Evolutionary conservation across 768 basidiomycete species (phyloP), one percentile per base, ranked within the genome.

Genomic region (Mycena chlorophos): DNA sequence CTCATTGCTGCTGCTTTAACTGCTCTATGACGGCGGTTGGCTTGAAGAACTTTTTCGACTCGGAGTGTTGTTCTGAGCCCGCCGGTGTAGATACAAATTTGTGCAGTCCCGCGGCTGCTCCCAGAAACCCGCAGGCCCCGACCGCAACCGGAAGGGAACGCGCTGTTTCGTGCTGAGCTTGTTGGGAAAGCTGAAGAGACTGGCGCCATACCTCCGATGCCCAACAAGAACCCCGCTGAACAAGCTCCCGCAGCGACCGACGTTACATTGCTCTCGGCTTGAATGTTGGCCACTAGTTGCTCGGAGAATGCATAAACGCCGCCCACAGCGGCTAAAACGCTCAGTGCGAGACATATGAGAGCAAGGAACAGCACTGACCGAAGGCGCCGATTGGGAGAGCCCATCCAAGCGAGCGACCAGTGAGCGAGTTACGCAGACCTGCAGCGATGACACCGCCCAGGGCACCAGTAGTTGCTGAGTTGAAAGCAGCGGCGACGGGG

Each of bases 351-450:
- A 27, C 29, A 27, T 28, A 37, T 6, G 31, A 27, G 8, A 34
- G 19, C 14, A 34, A 37, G 54, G 28, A 48, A 19, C 6, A 54
- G 12, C 20, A 75, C 87, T 64, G 51, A 97, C 95, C 89, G 66
- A 97, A 96, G 70, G 93, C 84, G 12, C 90, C 94, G 68, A 96
- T 92, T 3, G 94, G 91, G 50, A 92, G 92, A 63, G 94, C 68
- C 71, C 97, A 84, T 63, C 94, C 94, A n/a, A 22, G 73, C 86
- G 79, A 54, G 90, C 91, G 65, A 91, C 94, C 61, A 79, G 78
- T 37, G 83, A 81, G 73, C 92, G 94, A 60, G 74, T 80, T 40
- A 83, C 85, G 56, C 94, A 75, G 26, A 89, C 89, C 80, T 91
- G 95, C 74, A 92, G 91, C n/a, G 19, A 62, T 5, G 5, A 47